These are phyloP conservation scores for Nothomitra cinnamomea DNA, from an alignment of 2,329 filamentous ascomycete species.

Conservation along the genomic window DNA sequence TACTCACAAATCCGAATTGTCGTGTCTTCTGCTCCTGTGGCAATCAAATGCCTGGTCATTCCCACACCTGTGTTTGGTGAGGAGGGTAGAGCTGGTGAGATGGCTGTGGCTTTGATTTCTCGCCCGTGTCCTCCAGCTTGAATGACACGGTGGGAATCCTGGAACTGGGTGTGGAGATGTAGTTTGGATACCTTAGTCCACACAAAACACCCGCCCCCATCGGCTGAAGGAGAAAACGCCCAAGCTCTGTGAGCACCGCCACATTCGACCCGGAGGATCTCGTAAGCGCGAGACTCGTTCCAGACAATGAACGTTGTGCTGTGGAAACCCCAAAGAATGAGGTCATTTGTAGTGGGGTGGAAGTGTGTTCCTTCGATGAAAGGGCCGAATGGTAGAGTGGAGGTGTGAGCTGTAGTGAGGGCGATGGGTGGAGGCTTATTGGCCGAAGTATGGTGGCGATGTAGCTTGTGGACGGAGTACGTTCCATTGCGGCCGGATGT, in stretches of 20 bases:
- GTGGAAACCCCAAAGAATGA: constrained; percentile 68
- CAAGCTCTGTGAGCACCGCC: constrained; percentile 73
- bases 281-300: constrained; percentile 54
- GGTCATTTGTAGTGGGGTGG: constrained; percentile 27
- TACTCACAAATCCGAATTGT: constrained; percentile 50
- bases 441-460: constrained; percentile 9
- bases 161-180: constrained; percentile 25
- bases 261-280: constrained; percentile 58
- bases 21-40: constrained; percentile 56
- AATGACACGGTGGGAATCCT: constrained; percentile 31
- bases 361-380: constrained; percentile 61
- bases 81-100: constrained; percentile 18
- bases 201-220: constrained; percentile 38
- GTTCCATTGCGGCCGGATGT: constrained; percentile 63
- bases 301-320: constrained; percentile 66
- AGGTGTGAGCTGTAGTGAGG: constrained; percentile 42
- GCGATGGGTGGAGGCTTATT: constrained; percentile 16
- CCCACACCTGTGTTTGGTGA: neutral
- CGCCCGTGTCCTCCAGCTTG: constrained; percentile 65
- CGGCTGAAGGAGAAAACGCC: constrained; percentile 29
- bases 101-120: constrained; percentile 55
- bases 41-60: constrained; percentile 28
- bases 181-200: constrained; percentile 55
- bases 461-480: constrained; percentile 43
- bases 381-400: constrained; percentile 52